A percentile compares a stretch with the other conserved stretches of the same genome.
Evolutionary conservation across 495 filamentous ascomycete genomes (phyloP).

Genomic region (Penicillium argentinense): DNA sequence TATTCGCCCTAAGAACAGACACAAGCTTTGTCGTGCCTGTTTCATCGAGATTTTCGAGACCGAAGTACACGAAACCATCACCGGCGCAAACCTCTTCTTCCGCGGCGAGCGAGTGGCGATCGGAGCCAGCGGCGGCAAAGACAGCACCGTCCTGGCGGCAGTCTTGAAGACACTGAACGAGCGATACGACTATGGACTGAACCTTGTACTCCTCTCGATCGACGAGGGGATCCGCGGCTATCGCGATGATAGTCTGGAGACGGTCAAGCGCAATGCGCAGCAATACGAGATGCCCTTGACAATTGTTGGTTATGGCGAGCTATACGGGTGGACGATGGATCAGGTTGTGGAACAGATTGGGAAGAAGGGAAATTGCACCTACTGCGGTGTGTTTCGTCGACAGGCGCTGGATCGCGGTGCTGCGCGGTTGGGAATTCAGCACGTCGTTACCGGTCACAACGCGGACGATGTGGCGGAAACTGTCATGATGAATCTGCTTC

Average conservation of each 20-base stretch:
- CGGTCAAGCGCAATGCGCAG: conserved; percentile 86
- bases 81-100: conserved; percentile 69
- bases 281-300: conserved; percentile 90
- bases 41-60: conserved; percentile 86
- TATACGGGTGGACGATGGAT: conserved; percentile 99
- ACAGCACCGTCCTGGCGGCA: conserved; percentile 92
- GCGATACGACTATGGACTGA: conserved; percentile 79
- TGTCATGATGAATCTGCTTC: conserved; percentile 92
- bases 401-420: conserved; percentile 94
- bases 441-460: conserved; percentile 97
- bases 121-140: conserved; percentile 95
- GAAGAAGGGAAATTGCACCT: conserved; percentile 98
- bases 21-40: conserved; percentile 86
- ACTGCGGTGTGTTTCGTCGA: conserved; percentile 93
- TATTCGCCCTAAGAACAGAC: conserved; percentile 87
- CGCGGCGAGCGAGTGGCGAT: conserved; percentile 89
- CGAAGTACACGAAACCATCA: conserved; percentile 93
- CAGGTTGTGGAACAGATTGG: conserved; percentile 93
- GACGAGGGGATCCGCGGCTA: conserved; percentile 98
- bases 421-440: conserved; percentile 79
- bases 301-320: conserved; percentile 88
- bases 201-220: conserved; percentile 84
- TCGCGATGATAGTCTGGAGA: conserved; percentile 91
- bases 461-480: conserved; percentile 99
- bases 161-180: conserved; percentile 95